Evolutionary conservation across 2,329 filamentous ascomycete species (phyloP), one percentile per base, ranked within the genome.

Genomic region (Dendryphion nanum): DNA sequence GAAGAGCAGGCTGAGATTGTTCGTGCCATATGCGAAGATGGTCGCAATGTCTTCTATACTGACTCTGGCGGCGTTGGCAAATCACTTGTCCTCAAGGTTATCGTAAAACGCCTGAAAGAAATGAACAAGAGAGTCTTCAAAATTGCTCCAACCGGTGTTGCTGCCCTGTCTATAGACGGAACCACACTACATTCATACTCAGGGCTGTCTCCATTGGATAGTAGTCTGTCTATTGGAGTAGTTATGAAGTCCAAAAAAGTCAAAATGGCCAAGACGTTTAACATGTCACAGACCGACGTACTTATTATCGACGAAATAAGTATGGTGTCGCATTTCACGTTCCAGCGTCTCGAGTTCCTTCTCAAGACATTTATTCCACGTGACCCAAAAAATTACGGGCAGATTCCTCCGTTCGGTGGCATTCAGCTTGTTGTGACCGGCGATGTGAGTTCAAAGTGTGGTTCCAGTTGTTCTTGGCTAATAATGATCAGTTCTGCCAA

Each of bases 11-110:
- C n/a, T n/a, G n/a, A n/a, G n/a, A n/a, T n/a, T n/a, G n/a, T n/a
- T n/a, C n/a, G n/a, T n/a, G n/a, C n/a, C n/a, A n/a, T n/a, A n/a
- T n/a, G n/a, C n/a, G n/a, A n/a, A n/a, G n/a, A n/a, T n/a, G n/a
- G n/a, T n/a, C n/a, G n/a, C n/a, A 83, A 83, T 38, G 75, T 83
- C 10, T 85, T 83, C 52, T 83, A 78, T 48, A 83, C 79, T 0
- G 81, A 81, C 6, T 79, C 77, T 0, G 81, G 79, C 10, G 81
- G 80, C 1, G 76, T 72, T 30, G 79, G 78, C 2, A 81, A 82
- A 51, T 78, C 75, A 0, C 76, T 75, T 0, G 72, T 80, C 1
- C 59, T 82, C 0, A 73, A 72, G 41, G 68, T 68, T 8, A 72
- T 78, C 28, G 69, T 69, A 2, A 58, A 53, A 6, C 55, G 61